Percentiles rank a stretch among this genome's conserved stretches.
Evolutionary conservation across 2,329 filamentous ascomycete species (phyloP).

Genomic region (Stachybotrys chartarum): DNA sequence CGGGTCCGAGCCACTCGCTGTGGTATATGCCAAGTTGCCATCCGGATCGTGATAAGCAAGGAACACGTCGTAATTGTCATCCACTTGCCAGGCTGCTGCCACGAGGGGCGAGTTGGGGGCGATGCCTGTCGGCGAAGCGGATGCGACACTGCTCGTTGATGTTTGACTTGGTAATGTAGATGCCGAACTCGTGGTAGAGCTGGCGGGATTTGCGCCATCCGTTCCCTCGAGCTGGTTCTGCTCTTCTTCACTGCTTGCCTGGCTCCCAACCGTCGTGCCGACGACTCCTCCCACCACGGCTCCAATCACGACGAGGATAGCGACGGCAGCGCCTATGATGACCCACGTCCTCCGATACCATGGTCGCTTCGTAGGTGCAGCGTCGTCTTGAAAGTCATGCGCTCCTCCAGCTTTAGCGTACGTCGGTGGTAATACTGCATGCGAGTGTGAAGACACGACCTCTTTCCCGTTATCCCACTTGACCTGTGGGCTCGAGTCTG

Average conservation of each 20-base stretch:
- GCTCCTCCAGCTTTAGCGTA: not conserved
- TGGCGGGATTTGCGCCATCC: not conserved
- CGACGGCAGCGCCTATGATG: not conserved
- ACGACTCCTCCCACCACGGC: not conserved
- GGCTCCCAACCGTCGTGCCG: not conserved
- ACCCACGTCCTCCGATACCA: not conserved
- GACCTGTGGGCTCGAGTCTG: not conserved
- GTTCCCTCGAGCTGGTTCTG: not conserved
- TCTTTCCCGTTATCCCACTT: not conserved
- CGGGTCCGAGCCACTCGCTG: not conserved
- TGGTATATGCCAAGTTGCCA: not conserved
- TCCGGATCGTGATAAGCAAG: not conserved
- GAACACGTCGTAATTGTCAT: not conserved
- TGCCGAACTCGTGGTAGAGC: not conserved
- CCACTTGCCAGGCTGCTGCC: not conserved
- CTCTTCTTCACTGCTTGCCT: not conserved
- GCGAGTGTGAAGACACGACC: not conserved
- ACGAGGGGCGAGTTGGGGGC: not conserved
- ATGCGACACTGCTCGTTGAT: not conserved
- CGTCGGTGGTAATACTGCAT: not conserved
- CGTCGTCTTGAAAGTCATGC: not conserved
- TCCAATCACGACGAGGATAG: constrained; percentile 1
- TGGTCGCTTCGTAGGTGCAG: not conserved
- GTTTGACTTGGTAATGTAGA: not conserved
- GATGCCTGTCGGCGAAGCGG: not conserved